These are phyloP conservation scores for Penicillium vulpinum DNA, from an alignment of 2,329 filamentous ascomycete genomes.

Conservation along the genomic window DNA sequence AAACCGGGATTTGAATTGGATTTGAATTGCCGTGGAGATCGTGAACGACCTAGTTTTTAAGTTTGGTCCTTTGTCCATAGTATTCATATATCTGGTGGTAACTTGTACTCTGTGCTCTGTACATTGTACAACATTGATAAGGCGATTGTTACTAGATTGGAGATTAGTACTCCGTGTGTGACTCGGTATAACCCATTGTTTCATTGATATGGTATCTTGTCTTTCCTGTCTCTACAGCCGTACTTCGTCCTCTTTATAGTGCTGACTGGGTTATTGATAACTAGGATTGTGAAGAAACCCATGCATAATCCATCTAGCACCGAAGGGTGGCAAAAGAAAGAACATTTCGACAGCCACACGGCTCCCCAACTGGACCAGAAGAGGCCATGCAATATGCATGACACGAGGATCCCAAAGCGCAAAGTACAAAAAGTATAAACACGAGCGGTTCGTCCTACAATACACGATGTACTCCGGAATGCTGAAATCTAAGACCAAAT, in stretches of 20 bases:
- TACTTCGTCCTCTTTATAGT: background rate
- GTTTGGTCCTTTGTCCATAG: background rate
- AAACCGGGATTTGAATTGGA: constrained; percentile 6
- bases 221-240: background rate
- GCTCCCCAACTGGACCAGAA: background rate
- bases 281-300: background rate
- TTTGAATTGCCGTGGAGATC: constrained; percentile 1
- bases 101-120: background rate
- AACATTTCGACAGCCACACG: background rate
- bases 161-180: background rate
- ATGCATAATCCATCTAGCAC: background rate
- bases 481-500: background rate
- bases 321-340: background rate
- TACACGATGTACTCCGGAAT: background rate
- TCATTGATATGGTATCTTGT: background rate
- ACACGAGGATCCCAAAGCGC: background rate
- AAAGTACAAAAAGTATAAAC: background rate
- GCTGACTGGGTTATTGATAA: background rate
- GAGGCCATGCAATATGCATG: constrained; percentile 1
- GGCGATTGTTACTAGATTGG: background rate
- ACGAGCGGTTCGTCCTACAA: background rate
- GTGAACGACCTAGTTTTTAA: background rate
- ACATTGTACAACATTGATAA: background rate
- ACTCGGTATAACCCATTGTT: background rate
- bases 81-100: background rate